A percentile compares a stretch with the other conserved stretches of the same genome.
Conservation (phyloP, 179 eudicot species). For the Beta macrorhiza region DNA sequence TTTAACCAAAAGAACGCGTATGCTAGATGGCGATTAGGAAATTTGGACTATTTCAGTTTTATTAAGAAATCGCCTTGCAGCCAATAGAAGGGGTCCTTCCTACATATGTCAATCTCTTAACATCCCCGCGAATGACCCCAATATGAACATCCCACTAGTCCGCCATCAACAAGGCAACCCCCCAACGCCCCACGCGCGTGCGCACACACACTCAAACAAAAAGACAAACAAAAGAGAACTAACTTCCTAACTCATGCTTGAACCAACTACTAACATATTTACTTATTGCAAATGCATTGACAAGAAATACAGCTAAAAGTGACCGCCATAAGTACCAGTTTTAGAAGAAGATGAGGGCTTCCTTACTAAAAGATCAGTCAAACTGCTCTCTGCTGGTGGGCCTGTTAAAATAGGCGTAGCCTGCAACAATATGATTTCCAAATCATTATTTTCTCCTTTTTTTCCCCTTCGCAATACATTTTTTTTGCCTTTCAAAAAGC, state of each 20-base stretch:
- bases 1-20: too few species aligned
- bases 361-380: slow-evolving; percentile 84
- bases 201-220: background rate
- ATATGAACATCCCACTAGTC: too few species aligned
- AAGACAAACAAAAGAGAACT: background rate
- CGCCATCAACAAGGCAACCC: background rate
- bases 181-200: too few species aligned
- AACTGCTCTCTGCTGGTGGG: slow-evolving; percentile 66
- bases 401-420: slow-evolving; percentile 69
- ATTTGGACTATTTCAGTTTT: background rate
- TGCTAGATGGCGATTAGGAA: too few species aligned
- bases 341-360: slow-evolving; percentile 60
- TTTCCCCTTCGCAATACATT: too few species aligned
- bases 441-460: background rate
- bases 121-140: background rate
- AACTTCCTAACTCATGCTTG: too few species aligned
- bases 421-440: slow-evolving; percentile 35
- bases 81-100: background rate
- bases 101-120: background rate
- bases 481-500: too few species aligned
- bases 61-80: background rate
- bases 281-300: background rate
- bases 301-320: background rate
- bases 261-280: background rate
- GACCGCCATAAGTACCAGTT: slow-evolving; percentile 28